Percentiles rank a stretch among this genome's conserved stretches.
These are phyloP conservation scores for Euclidium syriacum DNA, from an alignment of 345 rosid genomes.

Conservation along the genomic window DNA sequence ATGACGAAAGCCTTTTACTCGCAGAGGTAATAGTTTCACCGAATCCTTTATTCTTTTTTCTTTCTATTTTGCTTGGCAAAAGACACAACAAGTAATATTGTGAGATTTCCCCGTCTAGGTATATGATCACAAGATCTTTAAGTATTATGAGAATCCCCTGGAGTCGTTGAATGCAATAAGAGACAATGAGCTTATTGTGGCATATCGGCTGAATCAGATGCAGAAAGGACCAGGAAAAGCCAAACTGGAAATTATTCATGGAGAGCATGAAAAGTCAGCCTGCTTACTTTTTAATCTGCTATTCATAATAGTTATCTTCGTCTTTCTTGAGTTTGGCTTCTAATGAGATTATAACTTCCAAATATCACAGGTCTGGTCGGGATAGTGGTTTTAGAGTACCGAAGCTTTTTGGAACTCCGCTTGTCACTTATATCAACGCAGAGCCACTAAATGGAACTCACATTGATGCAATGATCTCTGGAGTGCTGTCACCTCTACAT, in stretches of 20 bases:
- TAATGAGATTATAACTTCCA: not conserved
- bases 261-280: slow-evolving; percentile 52
- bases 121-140: slow-evolving; percentile 52
- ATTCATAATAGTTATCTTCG: slow-evolving; percentile 2
- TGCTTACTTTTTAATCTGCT: not conserved
- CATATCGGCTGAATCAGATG: slow-evolving; percentile 51
- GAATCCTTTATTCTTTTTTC: not conserved
- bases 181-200: slow-evolving; percentile 79
- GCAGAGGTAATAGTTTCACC: slow-evolving; percentile 54
- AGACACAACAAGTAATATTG: not conserved
- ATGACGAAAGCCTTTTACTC: slow-evolving; percentile 73
- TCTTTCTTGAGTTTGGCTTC: not conserved
- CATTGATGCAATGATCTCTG: slow-evolving; percentile 44
- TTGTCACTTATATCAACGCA: slow-evolving; percentile 52
- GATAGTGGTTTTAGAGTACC: slow-evolving; percentile 37
- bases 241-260: slow-evolving; percentile 60
- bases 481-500: slow-evolving; percentile 57
- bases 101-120: slow-evolving; percentile 40
- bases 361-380: slow-evolving; percentile 37
- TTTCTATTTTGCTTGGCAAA: slow-evolving; percentile 19
- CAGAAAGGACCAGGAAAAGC: slow-evolving; percentile 53
- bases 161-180: slow-evolving; percentile 51
- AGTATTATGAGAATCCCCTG: slow-evolving; percentile 46
- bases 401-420: slow-evolving; percentile 63
- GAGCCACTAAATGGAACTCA: slow-evolving; percentile 58